These are phyloP conservation scores for Glycine tomentella DNA, from an alignment of 306 rosid genomes.

Conservation along the genomic window DNA sequence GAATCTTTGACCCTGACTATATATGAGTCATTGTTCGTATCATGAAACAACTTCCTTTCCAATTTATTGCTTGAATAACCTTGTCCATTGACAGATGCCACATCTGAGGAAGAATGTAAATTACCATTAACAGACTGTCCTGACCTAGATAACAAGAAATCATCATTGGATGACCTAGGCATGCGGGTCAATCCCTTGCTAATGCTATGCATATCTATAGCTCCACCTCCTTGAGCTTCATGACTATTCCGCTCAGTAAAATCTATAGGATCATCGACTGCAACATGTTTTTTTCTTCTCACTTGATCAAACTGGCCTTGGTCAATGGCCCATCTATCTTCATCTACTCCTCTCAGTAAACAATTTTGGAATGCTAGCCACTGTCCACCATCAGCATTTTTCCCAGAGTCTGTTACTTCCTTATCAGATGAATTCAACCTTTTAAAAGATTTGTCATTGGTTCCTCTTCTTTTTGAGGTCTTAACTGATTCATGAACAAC, in stretches of 20 bases:
- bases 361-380: slow-evolving; percentile 92
- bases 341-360: slow-evolving; percentile 77
- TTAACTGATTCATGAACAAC: slow-evolving; percentile 55
- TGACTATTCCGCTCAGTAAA: slow-evolving; percentile 54
- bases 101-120: slow-evolving; percentile 47
- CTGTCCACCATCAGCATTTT: slow-evolving; percentile 66
- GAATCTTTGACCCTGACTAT: slow-evolving; percentile 55
- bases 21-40: slow-evolving; percentile 71
- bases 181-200: slow-evolving; percentile 54
- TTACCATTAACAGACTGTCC: slow-evolving; percentile 51
- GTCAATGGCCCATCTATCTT: slow-evolving; percentile 61
- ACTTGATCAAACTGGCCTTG: slow-evolving; percentile 59
- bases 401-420: slow-evolving; percentile 53
- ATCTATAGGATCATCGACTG: slow-evolving; percentile 70
- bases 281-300: slow-evolving; percentile 57
- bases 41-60: slow-evolving; percentile 60
- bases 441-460: slow-evolving; percentile 52
- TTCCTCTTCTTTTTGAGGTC: slow-evolving; percentile 63
- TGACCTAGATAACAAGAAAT: slow-evolving; percentile 56
- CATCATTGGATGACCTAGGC: slow-evolving; percentile 62
- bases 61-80: slow-evolving; percentile 47
- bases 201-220: slow-evolving; percentile 56
- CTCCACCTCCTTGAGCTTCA: slow-evolving; percentile 56
- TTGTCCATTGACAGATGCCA: slow-evolving; percentile 57
- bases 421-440: slow-evolving; percentile 52